Evolutionary conservation across 2,329 filamentous ascomycete species (phyloP), one percentile per base, ranked within the genome.

Genomic region (Dendrostoma leiphaemia): DNA sequence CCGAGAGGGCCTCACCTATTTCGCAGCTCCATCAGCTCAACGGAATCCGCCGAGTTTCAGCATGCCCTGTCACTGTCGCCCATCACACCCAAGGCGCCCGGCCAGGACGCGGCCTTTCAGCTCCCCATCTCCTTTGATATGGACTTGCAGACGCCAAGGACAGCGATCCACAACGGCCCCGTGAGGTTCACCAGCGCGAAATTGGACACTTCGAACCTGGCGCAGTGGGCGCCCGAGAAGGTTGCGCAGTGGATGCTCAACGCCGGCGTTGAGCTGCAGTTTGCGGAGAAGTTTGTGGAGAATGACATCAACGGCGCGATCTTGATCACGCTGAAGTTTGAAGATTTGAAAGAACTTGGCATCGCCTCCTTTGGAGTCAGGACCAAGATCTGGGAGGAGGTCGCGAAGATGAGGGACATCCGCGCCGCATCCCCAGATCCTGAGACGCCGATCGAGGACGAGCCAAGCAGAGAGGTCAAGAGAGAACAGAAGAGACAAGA

Each of bases 221-320:
- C 80, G 15, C 74, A 75, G 41, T 94, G 89, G 90, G 81, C 83
- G 13, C 86, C 89, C 3, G 81, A 85, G 65, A 86, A 91, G 72
- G 89, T 94, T 40, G 88, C 89, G 52, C 85, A 89, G 65, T 94
- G 90, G 83, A 94, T 97, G 91, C 82, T 86, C 65, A 84, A 90
- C 68, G 83, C 86, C 41, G 91, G 90, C 62, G 85, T 96, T 67
- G 92, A 96, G 67, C 74, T 84, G 48, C 74, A 80, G 6, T 80
- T 93, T 48, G 86, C 94, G 10, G 86, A 95, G 64, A 90, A 88
- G 62, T 97, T 99, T 65, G 81, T 92, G 58, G 83, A 88, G 64
- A 95, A 99, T 69, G 93, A 99, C 67, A 97, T 99, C 69, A 91
- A 88, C 24, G 93, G 93, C 13, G 80, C 85, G 4, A 90, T 97